Base-by-base conservation (phyloP, 169 alveolate genomes). In the Eimeria falciformis region DNA sequence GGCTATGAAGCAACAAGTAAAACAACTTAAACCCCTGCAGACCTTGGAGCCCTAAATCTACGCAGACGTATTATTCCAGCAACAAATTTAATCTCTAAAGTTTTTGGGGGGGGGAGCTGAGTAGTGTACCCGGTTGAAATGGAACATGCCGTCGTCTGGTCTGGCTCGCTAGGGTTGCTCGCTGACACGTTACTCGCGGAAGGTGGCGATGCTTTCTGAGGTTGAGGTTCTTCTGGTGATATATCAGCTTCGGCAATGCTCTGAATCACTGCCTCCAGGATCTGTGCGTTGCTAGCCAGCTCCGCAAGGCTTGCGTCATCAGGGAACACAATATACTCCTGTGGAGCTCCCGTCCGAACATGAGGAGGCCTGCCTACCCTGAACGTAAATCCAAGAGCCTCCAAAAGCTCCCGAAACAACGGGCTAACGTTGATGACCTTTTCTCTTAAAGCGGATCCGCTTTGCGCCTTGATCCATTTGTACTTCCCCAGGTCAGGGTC, bases 361-460 rank as follows among this genome's bases (percentile, higher is more conserved):
- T 75, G 84, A 1, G 84, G 84, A n/a, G 84, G 84, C 66, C 66
- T 47, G 45, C 84, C 84, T 2, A 75, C 65, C 84, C 62, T 43
- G 2, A 40, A 43, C 29, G 66, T 56, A n/a, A 75, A 75, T 18
- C 84, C 84, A 47, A 75, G 47, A 3, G 66, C 62, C 58, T 75
- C 58, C 62, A 75, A 65, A 25, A 75, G 23, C 84, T 75, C 66
- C 18, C 9, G 84, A 0, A 75, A 75, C 21, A 75, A 29, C 0
- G 84, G 84, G 66, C 84, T 75, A 9, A 75, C 84, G 66, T 45
- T 75, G n/a, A 75, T 37, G 66, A 75, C 84, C 40, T 55, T 75
- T 45, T 75, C 84, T 33, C 84, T 37, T 9, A 75, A 25, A n/a
- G 84, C 62, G 23, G 84, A 75, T 11, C 84, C 84, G 45, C 21